Base-by-base conservation (phyloP, 2,329 filamentous ascomycete species). In the Coniochaeta sp. region DNA sequence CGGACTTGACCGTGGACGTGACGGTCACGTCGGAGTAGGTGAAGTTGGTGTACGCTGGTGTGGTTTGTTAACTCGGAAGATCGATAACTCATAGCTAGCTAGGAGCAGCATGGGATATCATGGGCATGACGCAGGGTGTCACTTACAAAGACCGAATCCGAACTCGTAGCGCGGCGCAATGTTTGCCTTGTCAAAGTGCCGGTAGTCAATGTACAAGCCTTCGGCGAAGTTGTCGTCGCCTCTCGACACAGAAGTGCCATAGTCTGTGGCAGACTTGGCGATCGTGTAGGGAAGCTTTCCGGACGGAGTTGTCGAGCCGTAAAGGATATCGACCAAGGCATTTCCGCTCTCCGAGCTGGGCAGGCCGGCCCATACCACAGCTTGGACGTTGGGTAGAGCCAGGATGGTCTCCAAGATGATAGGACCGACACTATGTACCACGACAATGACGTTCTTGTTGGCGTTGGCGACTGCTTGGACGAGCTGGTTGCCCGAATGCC, bases 331-430 rank as follows among this genome's bases (percentile, higher is more conserved):
- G 3, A 86, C 86, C 55, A 92, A 82, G 3, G 88, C 82, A 68
- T 91, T 91, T 12, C 89, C 89, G 65, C 83, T 89, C 73, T 93
- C 87, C 68, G 91, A 85, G 32, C 89, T 89, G 0, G 89, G 89
- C 47, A 92, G 77, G 66, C 88, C 89, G 54, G 88, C 89, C 82
- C 88, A 91, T 19, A 92, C 77, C 60, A 93, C 87, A 40, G 87
- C 89, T 56, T 87, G 89, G 64, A 93, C 82, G 68, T 90, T 91
- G 3, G 84, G 82, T 67, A 89, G 79, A 34, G 83, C 74, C 59
- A 85, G 79, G 72, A 83, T 84, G 3, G 76, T 75, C 69, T 85
- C 81, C 57, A 88, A 75, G n/a, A 85, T 73, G 59, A 88, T 75
- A 2, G 84, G 80, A 0, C 85, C 86, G 7, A 84, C 80, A 24